Percentiles rank a stretch among this genome's conserved stretches.
Evolutionary conservation across 345 rosid species (phyloP).

Genomic region (Hevea brasiliensis): DNA sequence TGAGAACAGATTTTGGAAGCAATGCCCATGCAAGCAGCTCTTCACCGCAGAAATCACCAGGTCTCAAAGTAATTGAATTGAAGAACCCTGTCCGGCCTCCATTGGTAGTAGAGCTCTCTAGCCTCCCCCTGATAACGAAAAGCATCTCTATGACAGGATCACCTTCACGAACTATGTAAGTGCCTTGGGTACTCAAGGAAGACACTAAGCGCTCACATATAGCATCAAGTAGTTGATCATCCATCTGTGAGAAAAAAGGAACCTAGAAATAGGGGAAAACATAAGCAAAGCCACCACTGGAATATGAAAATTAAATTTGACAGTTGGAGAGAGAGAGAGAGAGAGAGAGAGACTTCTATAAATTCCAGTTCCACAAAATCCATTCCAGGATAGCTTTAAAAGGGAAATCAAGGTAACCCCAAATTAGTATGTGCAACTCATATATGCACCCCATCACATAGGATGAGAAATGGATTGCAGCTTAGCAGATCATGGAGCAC

Average conservation of each 20-base stretch:
- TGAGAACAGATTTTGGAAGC: conserved; percentile 71
- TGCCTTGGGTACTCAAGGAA: conserved; percentile 73
- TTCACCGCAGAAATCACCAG: conserved; percentile 95
- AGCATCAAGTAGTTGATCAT: conserved; percentile 90
- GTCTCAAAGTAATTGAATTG: conserved; percentile 69
- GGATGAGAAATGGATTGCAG: neutral
- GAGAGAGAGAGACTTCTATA: no score
- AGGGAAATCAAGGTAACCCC: no score
- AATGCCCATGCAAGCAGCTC: conserved; percentile 95
- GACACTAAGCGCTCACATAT: conserved; percentile 89
- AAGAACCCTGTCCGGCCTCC: conserved; percentile 97
- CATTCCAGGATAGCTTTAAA: no score
- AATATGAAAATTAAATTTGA: no score
- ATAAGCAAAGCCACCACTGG: neutral
- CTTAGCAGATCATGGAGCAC: neutral
- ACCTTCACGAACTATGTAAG: conserved; percentile 88
- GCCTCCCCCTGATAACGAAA: conserved; percentile 78
- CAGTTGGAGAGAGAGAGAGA: no score
- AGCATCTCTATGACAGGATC: conserved; percentile 93
- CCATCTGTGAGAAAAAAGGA: conserved; percentile 97
- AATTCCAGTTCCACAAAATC: no score
- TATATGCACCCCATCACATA: no score
- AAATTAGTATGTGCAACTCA: no score
- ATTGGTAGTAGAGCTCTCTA: conserved; percentile 88
- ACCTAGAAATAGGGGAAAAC: conserved; percentile 47